Conservation (phyloP, 805 yeast genomes). For the Candida ficus region DNA sequence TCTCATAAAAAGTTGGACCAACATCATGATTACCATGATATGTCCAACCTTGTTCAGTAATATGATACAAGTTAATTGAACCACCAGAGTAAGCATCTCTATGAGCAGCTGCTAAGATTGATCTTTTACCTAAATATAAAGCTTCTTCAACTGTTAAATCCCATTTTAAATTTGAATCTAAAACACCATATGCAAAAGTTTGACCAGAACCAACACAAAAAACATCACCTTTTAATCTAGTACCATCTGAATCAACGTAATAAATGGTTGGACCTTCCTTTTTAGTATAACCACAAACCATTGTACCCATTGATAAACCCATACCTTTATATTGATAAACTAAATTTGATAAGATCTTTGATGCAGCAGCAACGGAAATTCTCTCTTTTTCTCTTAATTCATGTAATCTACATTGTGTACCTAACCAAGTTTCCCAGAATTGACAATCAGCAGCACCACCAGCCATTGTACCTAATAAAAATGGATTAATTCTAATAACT, state of each 20-base stretch:
- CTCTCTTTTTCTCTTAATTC: constrained; percentile 93
- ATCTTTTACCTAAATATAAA: constrained; percentile 86
- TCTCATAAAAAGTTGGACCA: constrained; percentile 86
- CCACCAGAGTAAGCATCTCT: constrained; percentile 99
- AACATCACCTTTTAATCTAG: constrained; percentile 88
- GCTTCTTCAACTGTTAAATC: constrained; percentile 92
- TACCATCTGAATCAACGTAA: constrained; percentile 96
- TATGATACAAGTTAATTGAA: constrained; percentile 87
- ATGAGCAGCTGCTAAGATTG: constrained; percentile 95
- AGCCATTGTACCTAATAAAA: constrained; percentile 95
- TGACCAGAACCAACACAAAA: constrained; percentile 99
- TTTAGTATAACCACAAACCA: constrained; percentile 95
- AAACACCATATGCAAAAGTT: constrained; percentile 97
- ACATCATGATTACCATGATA: constrained; percentile 95
- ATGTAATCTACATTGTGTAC: constrained; percentile 91
- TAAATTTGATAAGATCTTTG: constrained; percentile 85
- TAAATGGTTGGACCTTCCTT: constrained; percentile 94
- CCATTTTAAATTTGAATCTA: constrained; percentile 90
- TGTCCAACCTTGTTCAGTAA: constrained; percentile 90
- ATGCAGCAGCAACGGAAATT: constrained; percentile 94
- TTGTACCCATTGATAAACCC: constrained; percentile 99
- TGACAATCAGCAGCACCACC: constrained; percentile 99
- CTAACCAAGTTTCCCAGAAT: constrained; percentile 98
- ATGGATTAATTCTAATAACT: constrained; percentile 94
- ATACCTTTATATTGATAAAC: constrained; percentile 94